Evolutionary conservation across 1,284 basidiomycete species (phyloP), one percentile per base, ranked within the genome.

Genomic region (Fomitopsis pinicola): DNA sequence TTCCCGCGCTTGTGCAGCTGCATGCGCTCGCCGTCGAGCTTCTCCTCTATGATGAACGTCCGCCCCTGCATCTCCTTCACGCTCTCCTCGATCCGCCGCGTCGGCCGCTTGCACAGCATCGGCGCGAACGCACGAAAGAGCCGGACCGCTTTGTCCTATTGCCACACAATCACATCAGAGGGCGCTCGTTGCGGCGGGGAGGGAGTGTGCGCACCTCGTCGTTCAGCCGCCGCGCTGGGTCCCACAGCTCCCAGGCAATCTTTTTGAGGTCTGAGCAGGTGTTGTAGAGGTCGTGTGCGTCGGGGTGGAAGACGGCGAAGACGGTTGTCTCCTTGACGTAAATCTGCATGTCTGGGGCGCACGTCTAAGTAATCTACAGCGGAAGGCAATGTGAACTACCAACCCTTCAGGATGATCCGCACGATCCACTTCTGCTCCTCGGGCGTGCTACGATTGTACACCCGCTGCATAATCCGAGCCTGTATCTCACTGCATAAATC

Each of bases 221-320:
- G 58, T 87, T 83, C 35, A 95, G 76, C 53, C 88, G 79, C 45
- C 78, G 79, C 2, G 77, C 76, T 1, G 87, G 82, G 69, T 93
- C 84, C 78, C 86, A 88, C 0, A 94, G 76, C 63, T 89, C 85
- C 84, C 90, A 97, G 38, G 88, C 89, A 2, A 98, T 92, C 63
- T 92, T 91, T 77, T 95, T 95, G 42, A 98, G 78, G 72, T 98
- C 95, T 0, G 95, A 96, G 71, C 94, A 97, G 1, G 94, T 94
- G 71, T 97, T 97, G 79, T 92, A 98, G 3, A 97, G 76, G 68
- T 92, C 91, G 62, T 91, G 86, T 0, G 95, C 95, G 66, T 97
- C 94, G 1, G 91, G 91, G 72, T 98, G 95, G 68, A 97, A 93
- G 4, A 92, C 88, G 0, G 85, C 78, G 63, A 98, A 88, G 0